These are phyloP conservation scores for Aspergillus nomiae DNA, from an alignment of 2,329 filamentous ascomycete species.

Conservation along the genomic window DNA sequence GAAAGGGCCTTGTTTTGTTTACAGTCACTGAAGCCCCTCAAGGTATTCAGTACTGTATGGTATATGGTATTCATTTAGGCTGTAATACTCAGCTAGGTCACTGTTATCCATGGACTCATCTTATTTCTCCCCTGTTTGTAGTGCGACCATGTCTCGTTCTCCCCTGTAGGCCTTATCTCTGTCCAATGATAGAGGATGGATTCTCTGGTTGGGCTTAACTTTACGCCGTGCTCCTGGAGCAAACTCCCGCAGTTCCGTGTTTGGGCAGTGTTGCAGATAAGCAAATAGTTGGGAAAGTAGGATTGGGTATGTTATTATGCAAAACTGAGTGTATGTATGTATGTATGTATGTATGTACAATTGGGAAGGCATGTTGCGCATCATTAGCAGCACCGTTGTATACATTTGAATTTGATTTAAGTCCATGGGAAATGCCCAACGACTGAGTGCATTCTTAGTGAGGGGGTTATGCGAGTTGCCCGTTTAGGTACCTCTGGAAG, in stretches of 20 bases:
- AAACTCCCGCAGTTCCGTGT: neutral
- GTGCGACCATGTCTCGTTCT: neutral
- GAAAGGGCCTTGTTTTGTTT: too few species aligned
- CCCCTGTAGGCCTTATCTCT: conserved; percentile 9
- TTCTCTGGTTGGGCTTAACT: neutral
- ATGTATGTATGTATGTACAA: neutral
- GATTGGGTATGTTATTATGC: neutral
- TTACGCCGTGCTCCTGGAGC: neutral
- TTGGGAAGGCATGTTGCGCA: neutral
- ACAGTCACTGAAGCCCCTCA: too few species aligned
- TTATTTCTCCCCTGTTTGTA: neutral
- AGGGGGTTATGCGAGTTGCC: neutral
- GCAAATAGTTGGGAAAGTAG: neutral
- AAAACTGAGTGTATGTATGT: neutral
- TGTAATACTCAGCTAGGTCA: neutral
- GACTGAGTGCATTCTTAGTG: neutral
- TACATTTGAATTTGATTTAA: neutral
- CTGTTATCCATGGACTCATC: neutral
- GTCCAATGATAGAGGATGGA: conserved; percentile 6
- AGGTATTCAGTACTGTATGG: neutral
- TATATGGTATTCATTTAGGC: neutral
- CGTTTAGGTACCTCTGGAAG: neutral
- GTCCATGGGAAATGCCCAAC: neutral
- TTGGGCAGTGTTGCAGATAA: conserved; percentile 12
- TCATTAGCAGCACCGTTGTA: neutral